phyloP scores from a whole-genome alignment of 2,329 filamentous ascomycete species.

The Teratosphaeria zuluensis region DNA sequence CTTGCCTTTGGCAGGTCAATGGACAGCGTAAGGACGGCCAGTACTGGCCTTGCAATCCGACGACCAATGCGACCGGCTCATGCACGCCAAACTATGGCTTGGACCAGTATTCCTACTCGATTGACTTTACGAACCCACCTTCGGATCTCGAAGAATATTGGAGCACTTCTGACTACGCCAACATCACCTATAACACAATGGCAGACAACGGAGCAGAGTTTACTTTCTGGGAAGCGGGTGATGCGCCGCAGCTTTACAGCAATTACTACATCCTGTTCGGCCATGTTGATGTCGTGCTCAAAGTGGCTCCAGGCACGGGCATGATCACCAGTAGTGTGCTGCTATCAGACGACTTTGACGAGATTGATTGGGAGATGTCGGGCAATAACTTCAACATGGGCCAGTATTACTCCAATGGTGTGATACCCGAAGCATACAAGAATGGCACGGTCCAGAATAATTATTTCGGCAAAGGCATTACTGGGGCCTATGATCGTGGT shows the following conservation, averaged over 20 bases:
- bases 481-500: constrained; percentile 41
- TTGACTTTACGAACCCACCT: not conserved
- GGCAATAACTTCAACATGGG: constrained; percentile 22
- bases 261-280: constrained; percentile 38
- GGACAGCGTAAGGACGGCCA: not conserved
- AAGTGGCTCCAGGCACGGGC: constrained; percentile 37
- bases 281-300: constrained; percentile 38
- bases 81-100: not conserved
- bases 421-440: not conserved
- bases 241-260: constrained; percentile 3
- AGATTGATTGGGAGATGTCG: constrained; percentile 44
- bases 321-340: not conserved
- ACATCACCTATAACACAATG: not conserved
- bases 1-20: no score
- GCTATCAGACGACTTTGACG: constrained; percentile 43
- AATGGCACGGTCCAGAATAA: constrained; percentile 36
- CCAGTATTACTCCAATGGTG: constrained; percentile 6
- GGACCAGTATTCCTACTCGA: not conserved
- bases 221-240: not conserved
- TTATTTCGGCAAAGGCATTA: constrained; percentile 48
- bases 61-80: not conserved
- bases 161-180: not conserved
- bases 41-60: not conserved
- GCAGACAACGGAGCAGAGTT: not conserved
- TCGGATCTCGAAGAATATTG: not conserved